phyloP scores from a whole-genome alignment of 2,329 filamentous ascomycete species.

The Talaromyces sp. region DNA sequence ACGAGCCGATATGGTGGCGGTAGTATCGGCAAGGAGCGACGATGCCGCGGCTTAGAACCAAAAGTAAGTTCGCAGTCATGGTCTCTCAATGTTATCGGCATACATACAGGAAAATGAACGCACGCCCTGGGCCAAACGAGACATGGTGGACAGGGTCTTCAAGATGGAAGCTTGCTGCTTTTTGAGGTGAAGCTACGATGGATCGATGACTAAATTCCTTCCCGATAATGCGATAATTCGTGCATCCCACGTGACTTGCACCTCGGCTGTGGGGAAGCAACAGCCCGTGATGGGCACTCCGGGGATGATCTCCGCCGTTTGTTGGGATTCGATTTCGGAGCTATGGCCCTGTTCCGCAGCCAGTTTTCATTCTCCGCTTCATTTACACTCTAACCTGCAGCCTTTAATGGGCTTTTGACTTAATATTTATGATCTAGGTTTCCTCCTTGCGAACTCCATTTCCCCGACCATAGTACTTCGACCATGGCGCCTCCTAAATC shows the following conservation, averaged over 20 bases:
- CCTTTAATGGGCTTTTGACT: slow-evolving; percentile 4
- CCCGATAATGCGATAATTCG: not conserved
- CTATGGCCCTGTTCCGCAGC: slow-evolving; percentile 20
- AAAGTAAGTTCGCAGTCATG: slow-evolving; percentile 15
- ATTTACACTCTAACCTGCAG: not conserved
- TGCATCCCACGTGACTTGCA: slow-evolving; percentile 22
- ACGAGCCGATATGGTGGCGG: slow-evolving; percentile 20
- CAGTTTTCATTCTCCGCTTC: not conserved
- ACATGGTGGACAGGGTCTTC: slow-evolving; percentile 29
- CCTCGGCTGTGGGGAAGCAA: slow-evolving; percentile 34
- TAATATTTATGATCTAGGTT: slow-evolving; percentile 4
- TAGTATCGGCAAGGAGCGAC: slow-evolving; percentile 26
- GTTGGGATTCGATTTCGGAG: slow-evolving; percentile 25
- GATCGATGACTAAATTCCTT: not conserved
- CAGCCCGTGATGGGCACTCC: slow-evolving; percentile 14
- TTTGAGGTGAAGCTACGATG: not conserved
- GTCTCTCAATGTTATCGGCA: not conserved
- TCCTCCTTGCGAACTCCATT: not conserved
- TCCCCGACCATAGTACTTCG: slow-evolving; percentile 5
- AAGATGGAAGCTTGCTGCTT: not conserved
- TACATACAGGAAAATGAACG: slow-evolving; percentile 34
- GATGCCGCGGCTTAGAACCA: slow-evolving; percentile 22
- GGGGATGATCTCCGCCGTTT: slow-evolving; percentile 25
- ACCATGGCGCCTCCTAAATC: slow-evolving; percentile 37
- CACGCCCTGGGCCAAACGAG: slow-evolving; percentile 28